Percentiles rank a stretch among this genome's conserved stretches.
Conservation (phyloP, 139 green algal species). For the Chlorella sorokiniana region DNA sequence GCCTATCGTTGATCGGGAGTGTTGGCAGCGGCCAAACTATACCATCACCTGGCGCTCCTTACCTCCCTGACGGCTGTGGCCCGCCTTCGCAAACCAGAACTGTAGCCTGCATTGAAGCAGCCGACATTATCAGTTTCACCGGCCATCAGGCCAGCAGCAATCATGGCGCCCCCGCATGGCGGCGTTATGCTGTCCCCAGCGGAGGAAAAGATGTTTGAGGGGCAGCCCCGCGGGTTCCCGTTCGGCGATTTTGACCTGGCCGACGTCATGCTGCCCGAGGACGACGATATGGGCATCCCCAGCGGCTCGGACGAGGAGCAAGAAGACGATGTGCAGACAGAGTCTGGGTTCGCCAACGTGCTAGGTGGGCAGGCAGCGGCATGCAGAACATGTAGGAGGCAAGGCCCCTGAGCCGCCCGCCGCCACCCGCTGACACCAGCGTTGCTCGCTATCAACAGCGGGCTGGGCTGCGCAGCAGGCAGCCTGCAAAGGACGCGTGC, state of each 20-base stretch:
- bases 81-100: too few relatives aligned
- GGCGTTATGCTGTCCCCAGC: slow-evolving; percentile 8
- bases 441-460: too few relatives aligned
- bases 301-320: slow-evolving; percentile 80
- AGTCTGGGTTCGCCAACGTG: slow-evolving; percentile 94
- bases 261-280: slow-evolving; percentile 86
- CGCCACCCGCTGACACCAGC: too few relatives aligned
- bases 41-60: too few relatives aligned
- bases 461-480: too few relatives aligned
- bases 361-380: slow-evolving; percentile 67
- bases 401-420: too few relatives aligned
- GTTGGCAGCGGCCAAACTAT: too few relatives aligned
- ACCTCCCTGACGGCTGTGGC: too few relatives aligned
- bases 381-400: too few relatives aligned
- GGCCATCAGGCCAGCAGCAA: neutral
- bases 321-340: slow-evolving; percentile 81
- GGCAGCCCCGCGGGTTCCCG: slow-evolving; percentile 82
- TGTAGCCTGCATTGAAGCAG: too few relatives aligned
- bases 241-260: slow-evolving; percentile 82
- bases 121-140: neutral
- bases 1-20: too few relatives aligned
- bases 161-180: slow-evolving; percentile 4
- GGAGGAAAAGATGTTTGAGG: slow-evolving; percentile 59
- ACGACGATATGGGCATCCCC: slow-evolving; percentile 88
- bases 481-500: too few relatives aligned